phyloP scores from a whole-genome alignment of 2,329 filamentous ascomycete genomes.

The Phoma herbarum region DNA sequence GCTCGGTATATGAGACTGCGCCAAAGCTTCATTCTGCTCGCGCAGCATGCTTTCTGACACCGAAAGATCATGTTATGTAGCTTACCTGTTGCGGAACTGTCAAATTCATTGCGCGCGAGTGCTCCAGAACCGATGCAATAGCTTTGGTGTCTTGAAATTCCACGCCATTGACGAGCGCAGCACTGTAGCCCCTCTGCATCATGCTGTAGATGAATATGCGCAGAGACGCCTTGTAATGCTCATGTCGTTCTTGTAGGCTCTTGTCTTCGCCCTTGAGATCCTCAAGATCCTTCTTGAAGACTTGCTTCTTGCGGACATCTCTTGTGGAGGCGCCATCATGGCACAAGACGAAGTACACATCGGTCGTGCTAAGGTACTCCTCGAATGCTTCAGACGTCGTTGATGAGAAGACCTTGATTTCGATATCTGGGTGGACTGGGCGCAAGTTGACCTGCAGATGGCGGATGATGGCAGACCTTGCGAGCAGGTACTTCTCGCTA shows the following conservation, averaged over 20 bases:
- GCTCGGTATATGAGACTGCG: background rate
- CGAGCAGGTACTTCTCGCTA: slow-evolving; percentile 66
- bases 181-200: slow-evolving; percentile 64
- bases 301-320: slow-evolving; percentile 31
- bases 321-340: slow-evolving; percentile 65
- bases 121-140: slow-evolving; percentile 34
- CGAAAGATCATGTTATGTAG: background rate
- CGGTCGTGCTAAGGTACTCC: slow-evolving; percentile 62
- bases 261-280: slow-evolving; percentile 31
- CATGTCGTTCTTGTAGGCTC: slow-evolving; percentile 29
- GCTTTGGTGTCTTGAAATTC: slow-evolving; percentile 72
- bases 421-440: slow-evolving; percentile 52
- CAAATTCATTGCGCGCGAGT: slow-evolving; percentile 31
- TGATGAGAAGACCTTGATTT: slow-evolving; percentile 59
- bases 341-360: slow-evolving; percentile 73
- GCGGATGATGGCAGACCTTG: slow-evolving; percentile 69
- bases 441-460: slow-evolving; percentile 65
- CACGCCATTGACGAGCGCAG: slow-evolving; percentile 70
- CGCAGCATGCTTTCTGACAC: background rate
- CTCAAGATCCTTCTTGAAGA: slow-evolving; percentile 30
- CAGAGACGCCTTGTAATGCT: slow-evolving; percentile 42
- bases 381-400: slow-evolving; percentile 61
- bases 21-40: background rate
- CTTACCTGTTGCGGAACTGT: slow-evolving; percentile 31
- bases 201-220: slow-evolving; percentile 65